Percentiles rank a stretch among this genome's conserved stretches.
Conservation (phyloP, 2,329 filamentous ascomycete genomes). For the Calonectria multiphialidica region DNA sequence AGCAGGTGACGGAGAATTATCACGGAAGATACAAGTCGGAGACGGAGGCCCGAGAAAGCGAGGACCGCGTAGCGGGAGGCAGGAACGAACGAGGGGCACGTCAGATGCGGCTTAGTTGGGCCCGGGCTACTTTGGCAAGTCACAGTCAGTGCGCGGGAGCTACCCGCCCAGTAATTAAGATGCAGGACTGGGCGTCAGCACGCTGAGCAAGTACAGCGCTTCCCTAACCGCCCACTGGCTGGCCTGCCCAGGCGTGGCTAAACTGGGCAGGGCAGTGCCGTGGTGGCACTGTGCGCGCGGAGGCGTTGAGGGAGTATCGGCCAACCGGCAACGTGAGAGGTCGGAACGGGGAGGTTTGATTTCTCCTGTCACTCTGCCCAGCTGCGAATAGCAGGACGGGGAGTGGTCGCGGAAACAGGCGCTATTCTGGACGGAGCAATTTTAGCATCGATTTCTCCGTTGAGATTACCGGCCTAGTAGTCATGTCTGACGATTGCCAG, state of each 20-base stretch:
- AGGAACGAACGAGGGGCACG: conserved; percentile 37
- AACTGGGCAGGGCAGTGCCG: background rate
- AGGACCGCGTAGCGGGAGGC: conserved; percentile 13
- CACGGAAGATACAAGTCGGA: background rate
- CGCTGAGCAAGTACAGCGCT: background rate
- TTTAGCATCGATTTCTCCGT: background rate
- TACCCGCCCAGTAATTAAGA: conserved; percentile 11
- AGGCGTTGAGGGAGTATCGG: background rate
- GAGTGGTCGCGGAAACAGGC: background rate
- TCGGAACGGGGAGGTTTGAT: background rate
- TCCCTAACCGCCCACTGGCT: conserved; percentile 6
- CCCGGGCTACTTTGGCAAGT: background rate
- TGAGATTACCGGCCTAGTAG: background rate
- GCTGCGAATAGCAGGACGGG: background rate
- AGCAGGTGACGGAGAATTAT: background rate
- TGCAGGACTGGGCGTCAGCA: background rate
- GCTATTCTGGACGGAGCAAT: background rate
- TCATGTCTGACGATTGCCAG: conserved; percentile 4
- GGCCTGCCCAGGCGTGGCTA: background rate
- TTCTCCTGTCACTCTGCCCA: background rate
- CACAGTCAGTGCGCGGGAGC: conserved; percentile 19
- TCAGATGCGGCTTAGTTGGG: conserved; percentile 36
- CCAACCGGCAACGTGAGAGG: background rate
- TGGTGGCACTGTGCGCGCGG: background rate
- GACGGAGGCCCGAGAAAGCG: conserved; percentile 24